Conservation (phyloP, 257 asterid species). For the Gardenia jasminoides region DNA sequence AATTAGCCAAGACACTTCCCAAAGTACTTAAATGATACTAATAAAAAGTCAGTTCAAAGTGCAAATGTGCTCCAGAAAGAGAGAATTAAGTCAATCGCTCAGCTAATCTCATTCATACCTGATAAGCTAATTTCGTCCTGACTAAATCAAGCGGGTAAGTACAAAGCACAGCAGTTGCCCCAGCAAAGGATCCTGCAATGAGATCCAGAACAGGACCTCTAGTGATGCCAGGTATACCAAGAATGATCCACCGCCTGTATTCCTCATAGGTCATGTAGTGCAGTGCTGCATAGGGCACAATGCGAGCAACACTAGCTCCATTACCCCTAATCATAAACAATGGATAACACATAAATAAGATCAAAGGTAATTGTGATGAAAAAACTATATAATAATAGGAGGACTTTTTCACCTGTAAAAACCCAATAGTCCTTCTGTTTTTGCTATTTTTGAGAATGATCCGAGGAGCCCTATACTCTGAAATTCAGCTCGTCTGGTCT, state of each 20-base stretch:
- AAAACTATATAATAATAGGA: not conserved
- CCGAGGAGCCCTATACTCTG: slow-evolving; percentile 74
- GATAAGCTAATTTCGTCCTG: slow-evolving; percentile 90
- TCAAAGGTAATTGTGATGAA: not conserved
- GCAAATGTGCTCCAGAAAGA: not conserved
- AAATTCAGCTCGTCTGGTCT: slow-evolving; percentile 85
- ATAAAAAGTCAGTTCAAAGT: not conserved
- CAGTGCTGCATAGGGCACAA: slow-evolving; percentile 96
- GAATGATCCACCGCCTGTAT: slow-evolving; percentile 80
- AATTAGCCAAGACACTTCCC: not conserved
- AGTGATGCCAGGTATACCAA: slow-evolving; percentile 53
- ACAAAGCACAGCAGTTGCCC: slow-evolving; percentile 92
- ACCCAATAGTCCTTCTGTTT: slow-evolving; percentile 83
- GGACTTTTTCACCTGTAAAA: slow-evolving; percentile 59
- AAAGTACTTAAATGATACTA: not conserved
- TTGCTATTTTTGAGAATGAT: slow-evolving; percentile 74
- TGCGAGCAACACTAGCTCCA: slow-evolving; percentile 95
- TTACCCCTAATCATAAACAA: slow-evolving; percentile 60
- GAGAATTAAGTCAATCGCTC: not conserved
- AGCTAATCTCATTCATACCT: slow-evolving; percentile 40
- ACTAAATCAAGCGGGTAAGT: slow-evolving; percentile 97
- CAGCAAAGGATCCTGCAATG: slow-evolving; percentile 89
- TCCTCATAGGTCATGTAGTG: slow-evolving; percentile 95
- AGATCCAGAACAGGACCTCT: slow-evolving; percentile 96
- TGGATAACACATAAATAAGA: slow-evolving; percentile 8